Percentiles rank a stretch among this genome's conserved stretches.
These are phyloP conservation scores for Ceratobasidium papillatum DNA, from an alignment of 1,284 basidiomycete species.

Conservation along the genomic window DNA sequence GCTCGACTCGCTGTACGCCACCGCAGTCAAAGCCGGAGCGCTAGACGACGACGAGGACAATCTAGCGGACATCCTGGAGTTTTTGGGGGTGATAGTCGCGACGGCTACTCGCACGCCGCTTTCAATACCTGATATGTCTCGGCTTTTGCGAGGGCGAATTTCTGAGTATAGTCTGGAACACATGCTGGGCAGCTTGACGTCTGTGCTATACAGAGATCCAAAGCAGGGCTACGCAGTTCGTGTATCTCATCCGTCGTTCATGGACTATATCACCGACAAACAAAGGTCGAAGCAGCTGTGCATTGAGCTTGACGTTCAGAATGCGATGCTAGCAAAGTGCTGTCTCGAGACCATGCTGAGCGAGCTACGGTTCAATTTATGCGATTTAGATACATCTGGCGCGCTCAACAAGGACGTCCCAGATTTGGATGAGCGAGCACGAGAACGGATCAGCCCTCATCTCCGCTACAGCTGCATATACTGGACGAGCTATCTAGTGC, in stretches of 20 bases:
- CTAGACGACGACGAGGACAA: background rate
- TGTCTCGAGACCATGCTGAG: conserved; percentile 17
- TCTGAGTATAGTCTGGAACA: background rate
- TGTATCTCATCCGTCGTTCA: conserved; percentile 37
- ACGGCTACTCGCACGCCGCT: conserved; percentile 17
- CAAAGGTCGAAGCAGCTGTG: conserved; percentile 12
- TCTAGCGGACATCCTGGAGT: background rate
- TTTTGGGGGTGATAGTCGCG: conserved; percentile 28
- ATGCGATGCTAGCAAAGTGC: conserved; percentile 8
- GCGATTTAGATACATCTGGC: conserved; percentile 1
- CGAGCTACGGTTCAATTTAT: conserved; percentile 23
- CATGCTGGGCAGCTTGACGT: conserved; percentile 15
- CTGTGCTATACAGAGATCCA: conserved; percentile 27
- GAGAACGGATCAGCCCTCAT: background rate
- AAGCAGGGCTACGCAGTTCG: background rate
- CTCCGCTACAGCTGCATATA: conserved; percentile 24
- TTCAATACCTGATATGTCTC: background rate
- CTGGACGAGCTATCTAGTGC: background rate
- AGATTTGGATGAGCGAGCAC: background rate
- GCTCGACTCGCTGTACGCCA: conserved; percentile 5
- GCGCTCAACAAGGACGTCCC: conserved; percentile 12
- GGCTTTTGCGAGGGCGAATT: conserved; percentile 2
- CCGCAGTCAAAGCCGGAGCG: background rate
- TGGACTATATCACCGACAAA: conserved; percentile 24
- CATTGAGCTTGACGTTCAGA: background rate